phyloP scores from a whole-genome alignment of 768 basidiomycete species.

The Mycena vulgaris region DNA sequence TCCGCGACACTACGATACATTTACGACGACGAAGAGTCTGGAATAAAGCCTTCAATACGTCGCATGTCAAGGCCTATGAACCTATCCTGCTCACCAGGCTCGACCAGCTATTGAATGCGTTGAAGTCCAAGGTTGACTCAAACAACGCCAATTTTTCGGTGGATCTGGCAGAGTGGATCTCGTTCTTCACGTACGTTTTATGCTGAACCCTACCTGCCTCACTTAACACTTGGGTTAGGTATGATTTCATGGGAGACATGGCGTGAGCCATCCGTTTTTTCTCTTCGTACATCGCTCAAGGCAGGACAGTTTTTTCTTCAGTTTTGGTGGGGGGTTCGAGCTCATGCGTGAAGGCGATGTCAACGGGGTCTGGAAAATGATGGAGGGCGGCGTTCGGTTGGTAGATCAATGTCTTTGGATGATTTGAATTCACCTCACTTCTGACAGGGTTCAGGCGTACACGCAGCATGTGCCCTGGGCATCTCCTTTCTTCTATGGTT shows the following conservation, averaged over 20 bases:
- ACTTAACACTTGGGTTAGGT: constrained; percentile 23
- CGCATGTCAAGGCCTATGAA: constrained; percentile 14
- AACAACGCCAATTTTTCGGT: not conserved
- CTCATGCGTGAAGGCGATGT: constrained; percentile 54
- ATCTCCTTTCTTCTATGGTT: constrained; percentile 25
- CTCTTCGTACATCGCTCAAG: not conserved
- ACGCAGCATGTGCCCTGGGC: constrained; percentile 47
- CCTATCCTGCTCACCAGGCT: constrained; percentile 3
- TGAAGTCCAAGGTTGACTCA: not conserved
- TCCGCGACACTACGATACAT: constrained; percentile 6
- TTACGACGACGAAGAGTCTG: constrained; percentile 7
- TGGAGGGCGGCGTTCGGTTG: constrained; percentile 47
- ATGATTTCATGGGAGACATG: constrained; percentile 52
- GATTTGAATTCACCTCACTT: not conserved
- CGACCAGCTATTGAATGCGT: constrained; percentile 15
- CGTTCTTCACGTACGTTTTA: constrained; percentile 13
- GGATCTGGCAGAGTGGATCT: constrained; percentile 16
- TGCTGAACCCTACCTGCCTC: not conserved
- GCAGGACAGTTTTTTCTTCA: constrained; percentile 29
- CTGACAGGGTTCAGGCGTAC: constrained; percentile 16
- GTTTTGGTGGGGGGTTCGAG: constrained; percentile 57
- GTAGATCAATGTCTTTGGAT: not conserved
- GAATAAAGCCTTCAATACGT: constrained; percentile 19
- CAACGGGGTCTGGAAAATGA: constrained; percentile 46
- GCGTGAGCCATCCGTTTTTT: constrained; percentile 38